Percentiles rank a stretch among this genome's conserved stretches.
Evolutionary conservation across 495 filamentous ascomycete genomes (phyloP).

Genomic region (Pyrenula massariospora): DNA sequence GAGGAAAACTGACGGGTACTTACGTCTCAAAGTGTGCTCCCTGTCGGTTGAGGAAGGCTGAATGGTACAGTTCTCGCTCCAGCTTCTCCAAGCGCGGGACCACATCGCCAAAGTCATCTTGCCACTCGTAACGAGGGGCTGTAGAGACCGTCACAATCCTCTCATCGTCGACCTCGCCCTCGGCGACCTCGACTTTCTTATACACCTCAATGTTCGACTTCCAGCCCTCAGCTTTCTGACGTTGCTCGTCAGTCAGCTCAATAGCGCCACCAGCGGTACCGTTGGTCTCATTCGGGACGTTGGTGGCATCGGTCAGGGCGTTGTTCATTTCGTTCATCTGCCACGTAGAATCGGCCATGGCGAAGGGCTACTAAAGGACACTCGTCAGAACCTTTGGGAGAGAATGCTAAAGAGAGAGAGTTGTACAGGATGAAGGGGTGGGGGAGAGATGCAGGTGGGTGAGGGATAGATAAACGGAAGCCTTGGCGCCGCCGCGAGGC

Average conservation of each 20-base stretch:
- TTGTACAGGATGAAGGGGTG: no score
- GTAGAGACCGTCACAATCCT: conserved; percentile 40
- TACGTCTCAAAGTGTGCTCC: conserved; percentile 30
- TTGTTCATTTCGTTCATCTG: conserved; percentile 11
- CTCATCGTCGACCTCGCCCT: conserved; percentile 9
- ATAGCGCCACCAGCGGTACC: conserved; percentile 16
- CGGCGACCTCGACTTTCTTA: conserved; percentile 11
- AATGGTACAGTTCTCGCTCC: conserved; percentile 61
- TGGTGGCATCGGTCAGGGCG: conserved; percentile 25
- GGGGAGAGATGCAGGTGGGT: no score
- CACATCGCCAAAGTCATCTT: conserved; percentile 75
- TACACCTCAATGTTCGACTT: conserved; percentile 28
- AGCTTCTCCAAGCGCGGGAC: conserved; percentile 57
- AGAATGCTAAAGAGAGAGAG: no score
- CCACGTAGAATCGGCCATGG: not conserved
- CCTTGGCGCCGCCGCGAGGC: no score
- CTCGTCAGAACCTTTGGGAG: no score
- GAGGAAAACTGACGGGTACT: conserved; percentile 6
- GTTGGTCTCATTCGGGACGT: conserved; percentile 18
- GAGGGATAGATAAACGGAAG: no score
- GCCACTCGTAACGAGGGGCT: conserved; percentile 68
- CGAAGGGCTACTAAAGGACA: no score
- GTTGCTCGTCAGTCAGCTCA: conserved; percentile 24
- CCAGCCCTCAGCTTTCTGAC: conserved; percentile 41
- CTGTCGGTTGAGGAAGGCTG: conserved; percentile 27